Conservation (phyloP, 148 eudicot species). For the Beta vulgaris region DNA sequence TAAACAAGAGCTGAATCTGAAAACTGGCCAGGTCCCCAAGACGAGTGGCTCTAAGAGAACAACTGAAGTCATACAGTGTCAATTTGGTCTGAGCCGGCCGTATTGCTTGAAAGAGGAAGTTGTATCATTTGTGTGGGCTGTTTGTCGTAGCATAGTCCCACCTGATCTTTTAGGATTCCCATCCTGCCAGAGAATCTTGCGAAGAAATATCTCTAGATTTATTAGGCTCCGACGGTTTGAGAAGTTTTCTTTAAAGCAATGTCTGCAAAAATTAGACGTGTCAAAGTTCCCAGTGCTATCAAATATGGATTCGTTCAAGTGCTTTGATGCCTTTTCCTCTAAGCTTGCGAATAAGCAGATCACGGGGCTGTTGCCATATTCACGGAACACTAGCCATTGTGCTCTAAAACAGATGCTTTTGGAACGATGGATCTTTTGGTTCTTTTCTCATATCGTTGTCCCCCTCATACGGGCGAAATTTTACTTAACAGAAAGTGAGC, state of each 20-base stretch:
- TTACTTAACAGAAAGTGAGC: constrained; percentile 84
- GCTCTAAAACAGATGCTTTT: constrained; percentile 41
- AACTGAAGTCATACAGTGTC: constrained; percentile 27
- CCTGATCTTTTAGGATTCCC: constrained; percentile 53
- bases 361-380: neutral
- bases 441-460: constrained; percentile 55
- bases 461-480: constrained; percentile 78
- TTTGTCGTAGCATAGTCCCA: constrained; percentile 70
- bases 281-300: constrained; percentile 63
- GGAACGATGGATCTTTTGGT: constrained; percentile 77
- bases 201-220: constrained; percentile 65
- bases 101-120: constrained; percentile 61
- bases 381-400: constrained; percentile 15
- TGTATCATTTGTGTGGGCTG: constrained; percentile 84
- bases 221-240: constrained; percentile 61
- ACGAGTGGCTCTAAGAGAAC: constrained; percentile 9
- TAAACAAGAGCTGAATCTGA: constrained; percentile 14
- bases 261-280: constrained; percentile 52
- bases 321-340: constrained; percentile 15
- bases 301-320: constrained; percentile 34
- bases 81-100: constrained; percentile 36
- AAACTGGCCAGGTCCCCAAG: constrained; percentile 4
- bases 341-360: constrained; percentile 12
- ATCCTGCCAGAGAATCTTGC: constrained; percentile 57
- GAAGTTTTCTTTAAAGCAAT: constrained; percentile 60